These are phyloP conservation scores for Podaxis sp. DNA, from an alignment of 768 basidiomycete species.

Conservation along the genomic window DNA sequence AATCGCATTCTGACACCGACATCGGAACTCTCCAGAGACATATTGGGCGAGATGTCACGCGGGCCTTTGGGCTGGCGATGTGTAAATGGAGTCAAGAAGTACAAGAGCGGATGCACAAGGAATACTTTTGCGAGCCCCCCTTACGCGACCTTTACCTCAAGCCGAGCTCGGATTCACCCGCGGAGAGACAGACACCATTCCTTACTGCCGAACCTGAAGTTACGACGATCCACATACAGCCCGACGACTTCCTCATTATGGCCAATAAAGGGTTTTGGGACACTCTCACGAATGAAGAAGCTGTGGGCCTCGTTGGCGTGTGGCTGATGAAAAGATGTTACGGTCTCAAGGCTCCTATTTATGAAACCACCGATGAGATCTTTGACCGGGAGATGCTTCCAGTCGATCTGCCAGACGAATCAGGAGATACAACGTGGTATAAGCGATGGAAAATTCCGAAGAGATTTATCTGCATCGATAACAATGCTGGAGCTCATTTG, in stretches of 20 bases:
- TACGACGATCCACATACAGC: constrained; percentile 38
- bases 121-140: constrained; percentile 41
- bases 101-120: constrained; percentile 34
- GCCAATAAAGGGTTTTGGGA: constrained; percentile 56
- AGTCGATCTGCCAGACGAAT: constrained; percentile 21
- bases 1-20: constrained; percentile 27
- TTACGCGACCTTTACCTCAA: constrained; percentile 13
- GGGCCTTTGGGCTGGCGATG: constrained; percentile 43
- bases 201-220: constrained; percentile 54
- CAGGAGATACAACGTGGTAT: constrained; percentile 33
- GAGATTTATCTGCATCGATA: constrained; percentile 38
- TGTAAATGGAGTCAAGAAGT: constrained; percentile 42
- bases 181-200: constrained; percentile 40
- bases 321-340: constrained; percentile 35
- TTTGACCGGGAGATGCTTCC: constrained; percentile 26
- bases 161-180: constrained; percentile 16
- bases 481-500: constrained; percentile 47
- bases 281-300: constrained; percentile 52
- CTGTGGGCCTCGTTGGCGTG: constrained; percentile 50
- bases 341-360: not conserved
- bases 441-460: constrained; percentile 36
- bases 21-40: constrained; percentile 17
- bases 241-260: constrained; percentile 55
- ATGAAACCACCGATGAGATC: constrained; percentile 9
- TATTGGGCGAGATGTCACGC: constrained; percentile 28